phyloP scores from a whole-genome alignment of 2,329 filamentous ascomycete genomes.

The Chrysosporium queenslandicum region DNA sequence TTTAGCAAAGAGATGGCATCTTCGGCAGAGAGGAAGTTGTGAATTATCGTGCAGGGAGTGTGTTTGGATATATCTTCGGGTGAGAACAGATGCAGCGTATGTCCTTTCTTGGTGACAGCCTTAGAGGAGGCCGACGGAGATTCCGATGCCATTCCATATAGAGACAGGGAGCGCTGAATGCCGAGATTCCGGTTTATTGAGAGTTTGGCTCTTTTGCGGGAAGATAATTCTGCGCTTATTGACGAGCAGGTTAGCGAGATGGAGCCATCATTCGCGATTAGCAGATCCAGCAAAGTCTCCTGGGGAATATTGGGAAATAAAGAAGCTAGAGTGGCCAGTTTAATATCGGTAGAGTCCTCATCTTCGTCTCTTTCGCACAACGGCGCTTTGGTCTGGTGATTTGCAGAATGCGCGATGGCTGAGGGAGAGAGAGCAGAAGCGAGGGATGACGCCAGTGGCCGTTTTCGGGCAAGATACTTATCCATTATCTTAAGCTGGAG shows the following conservation, averaged over 20 bases:
- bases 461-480: constrained; percentile 32
- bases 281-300: constrained; percentile 62
- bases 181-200: constrained; percentile 34
- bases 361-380: constrained; percentile 31
- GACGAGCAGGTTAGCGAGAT: constrained; percentile 55
- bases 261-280: constrained; percentile 68
- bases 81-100: constrained; percentile 73
- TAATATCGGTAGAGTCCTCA: constrained; percentile 79
- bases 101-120: constrained; percentile 61
- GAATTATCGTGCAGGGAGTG: constrained; percentile 84
- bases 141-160: constrained; percentile 23
- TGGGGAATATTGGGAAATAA: constrained; percentile 57
- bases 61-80: constrained; percentile 69
- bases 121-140: constrained; percentile 22
- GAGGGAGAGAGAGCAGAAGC: constrained; percentile 6
- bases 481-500: constrained; percentile 28
- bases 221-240: constrained; percentile 33
- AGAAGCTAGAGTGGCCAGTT: constrained; percentile 73
- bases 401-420: background rate
- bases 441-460: constrained; percentile 21
- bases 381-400: background rate
- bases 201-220: constrained; percentile 30
- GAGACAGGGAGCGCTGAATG: constrained; percentile 54
- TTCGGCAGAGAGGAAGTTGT: constrained; percentile 69
- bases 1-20: constrained; percentile 63